phyloP scores from a whole-genome alignment of 441 rosid genomes.

The Adansonia gregorii region DNA sequence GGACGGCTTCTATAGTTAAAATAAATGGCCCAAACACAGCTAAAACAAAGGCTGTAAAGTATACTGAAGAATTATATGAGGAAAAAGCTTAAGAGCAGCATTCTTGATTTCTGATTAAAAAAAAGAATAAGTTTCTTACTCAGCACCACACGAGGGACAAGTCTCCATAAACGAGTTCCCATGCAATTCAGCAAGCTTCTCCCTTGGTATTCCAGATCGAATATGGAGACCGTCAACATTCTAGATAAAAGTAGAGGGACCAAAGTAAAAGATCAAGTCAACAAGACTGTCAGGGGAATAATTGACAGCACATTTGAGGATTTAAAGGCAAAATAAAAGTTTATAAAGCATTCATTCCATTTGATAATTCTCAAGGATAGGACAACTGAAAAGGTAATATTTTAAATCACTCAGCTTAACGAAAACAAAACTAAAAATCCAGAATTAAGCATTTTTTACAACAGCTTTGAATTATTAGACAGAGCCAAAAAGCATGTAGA shows the following conservation, averaged over 20 bases:
- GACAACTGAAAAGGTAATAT: not conserved
- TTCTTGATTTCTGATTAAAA: slow-evolving; percentile 14
- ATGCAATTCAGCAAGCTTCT: slow-evolving; percentile 90
- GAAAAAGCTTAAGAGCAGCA: not conserved
- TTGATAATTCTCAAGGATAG: slow-evolving; percentile 9
- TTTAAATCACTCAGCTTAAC: not conserved
- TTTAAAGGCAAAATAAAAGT: not conserved
- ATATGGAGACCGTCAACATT: slow-evolving; percentile 96
- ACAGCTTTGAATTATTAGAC: not conserved
- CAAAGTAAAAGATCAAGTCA: slow-evolving; percentile 22
- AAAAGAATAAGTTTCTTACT: slow-evolving; percentile 53
- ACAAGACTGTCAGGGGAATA: slow-evolving; percentile 1
- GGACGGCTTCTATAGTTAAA: slow-evolving; percentile 4
- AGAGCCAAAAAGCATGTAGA: not conserved
- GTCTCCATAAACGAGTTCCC: slow-evolving; percentile 93
- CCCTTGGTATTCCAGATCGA: slow-evolving; percentile 97
- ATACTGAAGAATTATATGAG: not conserved
- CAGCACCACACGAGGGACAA: slow-evolving; percentile 79
- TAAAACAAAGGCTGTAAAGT: not conserved
- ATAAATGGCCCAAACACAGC: not conserved
- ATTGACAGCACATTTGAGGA: not conserved
- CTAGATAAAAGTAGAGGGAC: slow-evolving; percentile 39
- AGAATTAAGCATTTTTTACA: not conserved
- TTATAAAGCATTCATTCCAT: not conserved
- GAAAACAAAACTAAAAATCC: not conserved